Conservation (phyloP, 495 filamentous ascomycete genomes). For the Aspergillus mulundensis region DNA sequence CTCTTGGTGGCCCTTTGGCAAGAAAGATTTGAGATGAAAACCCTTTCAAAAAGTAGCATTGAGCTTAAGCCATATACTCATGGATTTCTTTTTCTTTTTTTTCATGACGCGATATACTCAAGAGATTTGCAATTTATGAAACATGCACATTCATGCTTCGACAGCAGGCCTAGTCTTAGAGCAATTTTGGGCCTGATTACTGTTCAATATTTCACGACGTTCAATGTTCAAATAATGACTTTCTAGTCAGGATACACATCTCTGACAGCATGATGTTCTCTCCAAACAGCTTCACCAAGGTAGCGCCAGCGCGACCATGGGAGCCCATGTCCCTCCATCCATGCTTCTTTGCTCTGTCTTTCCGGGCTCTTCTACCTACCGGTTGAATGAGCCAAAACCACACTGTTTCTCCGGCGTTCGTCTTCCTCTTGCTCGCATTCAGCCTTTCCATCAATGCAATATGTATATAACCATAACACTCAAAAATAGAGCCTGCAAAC, state of each 20-base stretch:
- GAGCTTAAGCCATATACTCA: slow-evolving; percentile 16
- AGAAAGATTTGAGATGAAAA: slow-evolving; percentile 11
- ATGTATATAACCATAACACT: background rate
- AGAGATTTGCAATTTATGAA: slow-evolving; percentile 18
- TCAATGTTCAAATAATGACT: background rate
- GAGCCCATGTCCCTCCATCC: background rate
- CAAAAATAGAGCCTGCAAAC: too few relatives aligned
- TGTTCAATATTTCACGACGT: background rate
- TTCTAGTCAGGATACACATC: background rate
- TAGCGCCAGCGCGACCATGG: background rate
- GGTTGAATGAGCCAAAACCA: background rate
- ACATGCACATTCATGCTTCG: slow-evolving; percentile 4
- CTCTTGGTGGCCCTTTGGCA: slow-evolving; percentile 10
- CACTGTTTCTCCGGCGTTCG: background rate
- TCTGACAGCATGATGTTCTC: background rate
- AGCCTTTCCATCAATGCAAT: background rate
- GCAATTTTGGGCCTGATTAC: background rate
- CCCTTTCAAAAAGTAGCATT: slow-evolving; percentile 12
- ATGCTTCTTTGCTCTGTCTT: too few relatives aligned
- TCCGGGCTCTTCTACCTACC: background rate
- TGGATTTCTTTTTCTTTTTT: slow-evolving; percentile 4
- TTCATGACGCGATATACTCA: slow-evolving; percentile 9
- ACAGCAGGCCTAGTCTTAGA: background rate
- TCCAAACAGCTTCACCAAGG: background rate
- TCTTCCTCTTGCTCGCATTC: background rate